A percentile compares a stretch with the other conserved stretches of the same genome.
Evolutionary conservation across 2,329 filamentous ascomycete species (phyloP).

Genomic region (Scleromitrula shiraiana): DNA sequence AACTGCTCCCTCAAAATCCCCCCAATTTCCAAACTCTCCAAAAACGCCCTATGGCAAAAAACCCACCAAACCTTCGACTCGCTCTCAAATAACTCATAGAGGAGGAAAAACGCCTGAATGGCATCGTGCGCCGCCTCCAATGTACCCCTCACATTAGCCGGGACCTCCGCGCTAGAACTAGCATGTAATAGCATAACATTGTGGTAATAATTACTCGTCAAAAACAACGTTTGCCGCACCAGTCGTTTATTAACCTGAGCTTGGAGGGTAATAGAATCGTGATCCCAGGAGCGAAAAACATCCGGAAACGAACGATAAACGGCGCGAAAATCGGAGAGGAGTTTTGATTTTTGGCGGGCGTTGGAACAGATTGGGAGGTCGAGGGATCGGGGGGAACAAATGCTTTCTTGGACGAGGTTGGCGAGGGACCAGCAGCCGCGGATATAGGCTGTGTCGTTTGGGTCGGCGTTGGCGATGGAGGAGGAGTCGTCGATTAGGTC

Average conservation of each 20-base stretch:
- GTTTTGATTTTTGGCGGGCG: conserved; percentile 58
- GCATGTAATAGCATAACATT: conserved; percentile 74
- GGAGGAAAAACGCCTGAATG: conserved; percentile 64
- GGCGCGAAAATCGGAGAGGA: conserved; percentile 61
- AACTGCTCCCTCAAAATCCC: conserved; percentile 47
- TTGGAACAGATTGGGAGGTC: conserved; percentile 64
- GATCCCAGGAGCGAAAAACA: conserved; percentile 61
- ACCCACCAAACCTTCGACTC: conserved; percentile 81
- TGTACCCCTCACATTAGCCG: conserved; percentile 59
- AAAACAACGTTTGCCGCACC: conserved; percentile 66
- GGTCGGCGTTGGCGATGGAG: conserved; percentile 49
- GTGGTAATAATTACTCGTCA: conserved; percentile 77
- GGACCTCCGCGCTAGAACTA: conserved; percentile 54
- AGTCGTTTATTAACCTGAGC: conserved; percentile 54
- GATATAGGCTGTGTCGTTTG: conserved; percentile 60
- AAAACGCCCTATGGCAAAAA: conserved; percentile 71
- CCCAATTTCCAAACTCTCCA: conserved; percentile 65
- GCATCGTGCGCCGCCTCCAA: conserved; percentile 71
- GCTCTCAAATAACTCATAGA: conserved; percentile 58
- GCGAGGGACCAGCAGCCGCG: conserved; percentile 68
- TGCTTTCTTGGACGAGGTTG: conserved; percentile 68
- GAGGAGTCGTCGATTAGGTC: conserved; percentile 58
- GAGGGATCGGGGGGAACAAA: conserved; percentile 67
- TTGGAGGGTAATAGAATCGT: conserved; percentile 46
- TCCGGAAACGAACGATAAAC: conserved; percentile 68